Conservation (phyloP, 2,329 filamentous ascomycete genomes). For the Daldinia eschscholtzii region DNA sequence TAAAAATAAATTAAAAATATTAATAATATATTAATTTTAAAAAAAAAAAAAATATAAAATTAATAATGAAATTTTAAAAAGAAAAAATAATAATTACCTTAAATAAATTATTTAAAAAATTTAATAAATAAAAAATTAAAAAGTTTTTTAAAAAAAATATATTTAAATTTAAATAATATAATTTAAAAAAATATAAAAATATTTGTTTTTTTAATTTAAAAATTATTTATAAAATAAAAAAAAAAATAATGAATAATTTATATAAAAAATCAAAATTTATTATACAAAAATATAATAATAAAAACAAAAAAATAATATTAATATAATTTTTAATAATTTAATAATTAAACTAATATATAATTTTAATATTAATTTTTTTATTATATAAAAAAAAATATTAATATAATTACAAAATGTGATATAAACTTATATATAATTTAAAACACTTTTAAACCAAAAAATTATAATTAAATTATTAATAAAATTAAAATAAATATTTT, state of each 20-base stretch:
- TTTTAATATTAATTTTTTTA: not conserved
- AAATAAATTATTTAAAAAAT: slow-evolving; percentile 1
- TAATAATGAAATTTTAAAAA: slow-evolving; percentile 4
- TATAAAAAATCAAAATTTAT: slow-evolving; percentile 1
- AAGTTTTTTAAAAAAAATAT: not conserved
- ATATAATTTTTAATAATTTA: not conserved
- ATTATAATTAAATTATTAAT: not conserved
- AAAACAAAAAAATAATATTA: slow-evolving; percentile 8
- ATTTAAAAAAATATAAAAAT: slow-evolving; percentile 1
- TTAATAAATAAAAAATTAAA: not conserved
- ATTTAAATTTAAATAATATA: slow-evolving; percentile 9
- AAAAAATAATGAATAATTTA: not conserved
- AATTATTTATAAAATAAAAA: slow-evolving; percentile 1
- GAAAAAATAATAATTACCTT: slow-evolving; percentile 7
- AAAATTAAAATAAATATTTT: slow-evolving; percentile 1
- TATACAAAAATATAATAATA: slow-evolving; percentile 12
- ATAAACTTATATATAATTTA: slow-evolving; percentile 6
- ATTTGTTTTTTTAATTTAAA: slow-evolving; percentile 6
- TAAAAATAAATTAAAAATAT: not conserved
- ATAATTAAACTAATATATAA: not conserved
- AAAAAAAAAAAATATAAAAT: slow-evolving; percentile 1
- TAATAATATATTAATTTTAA: not conserved
- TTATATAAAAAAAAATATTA: not conserved
- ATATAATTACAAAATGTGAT: slow-evolving; percentile 8
- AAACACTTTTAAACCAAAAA: not conserved